Evolutionary conservation across 164 flowering plant genomes (phyloP), one percentile per base, ranked within the genome.

Genomic region (Malania oleifera): DNA sequence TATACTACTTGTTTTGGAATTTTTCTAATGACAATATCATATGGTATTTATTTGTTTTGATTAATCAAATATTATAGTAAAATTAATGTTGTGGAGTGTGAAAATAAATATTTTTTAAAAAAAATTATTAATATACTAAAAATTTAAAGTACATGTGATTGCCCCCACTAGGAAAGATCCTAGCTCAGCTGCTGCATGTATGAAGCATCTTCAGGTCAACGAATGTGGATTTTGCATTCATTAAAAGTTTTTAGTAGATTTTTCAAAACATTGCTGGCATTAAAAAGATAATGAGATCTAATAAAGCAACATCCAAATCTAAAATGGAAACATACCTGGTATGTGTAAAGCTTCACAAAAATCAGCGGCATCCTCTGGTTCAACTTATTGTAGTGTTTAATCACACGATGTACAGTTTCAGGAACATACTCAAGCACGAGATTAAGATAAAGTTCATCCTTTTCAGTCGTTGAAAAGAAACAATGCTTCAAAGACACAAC

Each of bases 381-480:
- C 75, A 80, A 56, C 70, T 76, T 82, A 69, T 76, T 77, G 75
- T 75, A 73, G 64, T 82, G 87, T 56, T 76, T 82, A 57, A 80
- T 76, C 41, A 82, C 87, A 18, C 87, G 82, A 40, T 82, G 75
- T 52, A 80, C 78, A 29, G 87, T 80, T 66, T 82, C 87, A 60
- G 87, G 87, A 24, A 82, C 87, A 74, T 75, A 82, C 69, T 82
- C 87, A 40, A 82, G 80, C 2, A 82, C 84, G 66, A 82, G 51
- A 57, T 82, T 82, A 14, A 82, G 87, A 65, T 75, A 82, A 11
- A 82, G 76, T 52, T 82, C 87, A 63, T 78, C 82, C 70, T 80
- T 76, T 29, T 82, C 81, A 56, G 84, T 82, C 28, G 87, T 82
- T 54, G 87, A 82, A 66, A 80, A 82, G 77, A 82, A 82, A 67